phyloP scores from a whole-genome alignment of 768 basidiomycete genomes.

The Scleroderma bovista region DNA sequence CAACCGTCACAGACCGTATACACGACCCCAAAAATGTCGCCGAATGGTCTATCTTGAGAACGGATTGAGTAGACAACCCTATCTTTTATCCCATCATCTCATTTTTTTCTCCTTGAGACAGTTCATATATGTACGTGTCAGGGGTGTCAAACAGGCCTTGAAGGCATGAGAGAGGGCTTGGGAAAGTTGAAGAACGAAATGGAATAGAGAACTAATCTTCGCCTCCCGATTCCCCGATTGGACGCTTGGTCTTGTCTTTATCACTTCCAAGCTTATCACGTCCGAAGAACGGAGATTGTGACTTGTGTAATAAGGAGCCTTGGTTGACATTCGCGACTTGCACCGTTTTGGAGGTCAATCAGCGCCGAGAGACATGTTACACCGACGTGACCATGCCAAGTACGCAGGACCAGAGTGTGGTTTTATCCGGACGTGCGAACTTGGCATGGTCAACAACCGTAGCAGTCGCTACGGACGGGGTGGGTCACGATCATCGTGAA shows the following conservation, averaged over 20 bases:
- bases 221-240: not conserved
- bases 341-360: no score
- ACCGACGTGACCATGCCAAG: no score
- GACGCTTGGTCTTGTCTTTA: not conserved
- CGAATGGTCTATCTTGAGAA: constrained; percentile 98
- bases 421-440: no score
- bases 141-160: constrained; percentile 59
- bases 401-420: no score
- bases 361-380: no score
- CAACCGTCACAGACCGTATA: constrained; percentile 97
- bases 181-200: not conserved
- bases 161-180: constrained; percentile 30
- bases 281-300: no score
- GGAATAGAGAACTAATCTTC: not conserved
- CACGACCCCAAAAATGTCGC: constrained; percentile 86
- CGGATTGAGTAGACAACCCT: constrained; percentile 64
- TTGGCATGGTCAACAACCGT: no score
- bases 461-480: no score
- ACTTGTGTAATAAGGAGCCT: no score
- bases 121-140: no score
- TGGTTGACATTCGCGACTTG: no score
- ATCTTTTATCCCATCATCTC: not conserved
- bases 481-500: no score
- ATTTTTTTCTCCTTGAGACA: constrained; percentile 53
- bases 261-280: constrained; percentile 1